Evolutionary conservation across 441 rosid genomes (phyloP).

Genomic region (Isatis lusitanica): DNA sequence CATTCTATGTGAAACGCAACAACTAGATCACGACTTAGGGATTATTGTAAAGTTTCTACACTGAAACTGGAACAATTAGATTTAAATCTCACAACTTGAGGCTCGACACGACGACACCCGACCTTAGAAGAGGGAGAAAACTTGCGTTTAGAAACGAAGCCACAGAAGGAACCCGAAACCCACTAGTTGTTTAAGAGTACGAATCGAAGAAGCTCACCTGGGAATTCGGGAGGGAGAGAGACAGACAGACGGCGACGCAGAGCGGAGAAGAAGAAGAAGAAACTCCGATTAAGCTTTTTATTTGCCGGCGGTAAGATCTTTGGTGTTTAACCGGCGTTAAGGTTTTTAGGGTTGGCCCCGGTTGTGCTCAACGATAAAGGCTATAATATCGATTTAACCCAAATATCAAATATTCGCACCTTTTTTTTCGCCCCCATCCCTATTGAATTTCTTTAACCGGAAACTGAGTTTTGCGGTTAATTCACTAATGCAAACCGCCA

Average conservation of each 20-base stretch:
- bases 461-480: background rate
- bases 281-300: conserved; percentile 6
- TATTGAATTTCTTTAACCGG: background rate
- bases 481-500: background rate
- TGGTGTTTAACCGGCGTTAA: conserved; percentile 22
- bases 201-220: conserved; percentile 27
- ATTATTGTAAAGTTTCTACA: background rate
- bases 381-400: background rate
- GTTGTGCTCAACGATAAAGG: background rate
- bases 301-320: conserved; percentile 4
- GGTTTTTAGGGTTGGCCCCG: conserved; percentile 28
- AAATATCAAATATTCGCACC: background rate
- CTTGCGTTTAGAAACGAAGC: background rate
- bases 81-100: conserved; percentile 2
- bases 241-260: background rate
- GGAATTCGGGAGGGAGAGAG: background rate
- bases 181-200: background rate
- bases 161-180: conserved; percentile 11
- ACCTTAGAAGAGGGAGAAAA: background rate
- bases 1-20: background rate
- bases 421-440: background rate
- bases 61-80: background rate
- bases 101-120: conserved; percentile 20
- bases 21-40: conserved; percentile 5
- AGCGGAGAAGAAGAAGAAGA: background rate